Conservation (phyloP, 108 stramenopile species). For the Asterionellopsis glacialis region DNA sequence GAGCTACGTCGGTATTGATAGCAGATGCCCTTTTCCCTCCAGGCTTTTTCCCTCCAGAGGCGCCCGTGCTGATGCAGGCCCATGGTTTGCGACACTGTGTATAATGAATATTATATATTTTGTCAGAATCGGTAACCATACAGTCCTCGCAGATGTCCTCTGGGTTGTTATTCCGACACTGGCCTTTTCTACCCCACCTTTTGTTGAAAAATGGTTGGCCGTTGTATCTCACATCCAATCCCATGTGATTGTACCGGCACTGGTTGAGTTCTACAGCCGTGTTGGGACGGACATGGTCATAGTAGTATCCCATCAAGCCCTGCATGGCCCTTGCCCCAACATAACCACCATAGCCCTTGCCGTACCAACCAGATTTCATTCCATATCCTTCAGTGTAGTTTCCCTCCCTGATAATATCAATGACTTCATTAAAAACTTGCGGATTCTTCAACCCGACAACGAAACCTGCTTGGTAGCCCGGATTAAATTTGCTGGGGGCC, state of each 20-base stretch:
- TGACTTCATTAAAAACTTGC: slow-evolving; percentile 37
- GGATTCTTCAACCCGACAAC: slow-evolving; percentile 33
- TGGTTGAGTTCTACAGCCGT: slow-evolving; percentile 55
- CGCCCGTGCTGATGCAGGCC: slow-evolving; percentile 32
- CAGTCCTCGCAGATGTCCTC: slow-evolving; percentile 39
- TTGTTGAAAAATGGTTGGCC: slow-evolving; percentile 4
- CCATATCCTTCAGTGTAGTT: slow-evolving; percentile 35
- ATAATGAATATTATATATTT: slow-evolving; percentile 49
- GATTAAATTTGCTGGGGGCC: slow-evolving; percentile 36
- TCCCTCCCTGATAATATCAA: slow-evolving; percentile 42
- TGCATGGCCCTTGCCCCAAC: slow-evolving; percentile 67
- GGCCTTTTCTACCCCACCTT: slow-evolving; percentile 20
- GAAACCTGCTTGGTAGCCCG: slow-evolving; percentile 59
- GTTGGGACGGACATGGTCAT: slow-evolving; percentile 42
- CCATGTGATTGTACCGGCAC: slow-evolving; percentile 59
- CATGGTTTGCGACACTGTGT: slow-evolving; percentile 68
- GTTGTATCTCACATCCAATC: slow-evolving; percentile 22
- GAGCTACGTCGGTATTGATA: slow-evolving; percentile 32
- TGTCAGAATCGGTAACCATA: slow-evolving; percentile 23
- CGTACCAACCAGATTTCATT: slow-evolving; percentile 45
- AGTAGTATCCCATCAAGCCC: slow-evolving; percentile 60
- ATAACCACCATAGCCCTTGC: slow-evolving; percentile 35
- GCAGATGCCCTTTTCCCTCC: slow-evolving; percentile 2
- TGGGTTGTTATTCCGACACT: slow-evolving; percentile 12
- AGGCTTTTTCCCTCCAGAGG: slow-evolving; percentile 1